Evolutionary conservation across 345 rosid species (phyloP), one percentile per base, ranked within the genome.

Genomic region (Ailanthus altissimus): DNA sequence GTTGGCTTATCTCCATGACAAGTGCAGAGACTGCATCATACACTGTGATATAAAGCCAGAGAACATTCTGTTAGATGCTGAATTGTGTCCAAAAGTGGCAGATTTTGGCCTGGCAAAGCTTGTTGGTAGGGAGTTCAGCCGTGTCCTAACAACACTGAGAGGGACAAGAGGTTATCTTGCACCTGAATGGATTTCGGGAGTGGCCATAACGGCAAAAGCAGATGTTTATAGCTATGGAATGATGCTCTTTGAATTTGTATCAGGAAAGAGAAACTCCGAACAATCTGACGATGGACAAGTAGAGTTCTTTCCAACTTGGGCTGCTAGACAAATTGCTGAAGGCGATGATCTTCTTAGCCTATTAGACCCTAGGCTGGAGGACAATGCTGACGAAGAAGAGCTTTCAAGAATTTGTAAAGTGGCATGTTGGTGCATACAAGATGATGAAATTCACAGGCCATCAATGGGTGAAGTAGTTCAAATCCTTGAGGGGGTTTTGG

Each of bases 101-200:
- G 98, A 94, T 72, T 94, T 94, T 26, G 97, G 97, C 20, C 81
- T 94, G 66, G 93, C 98, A 23, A 92, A 94, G 88, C 91, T 94
- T 2, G 83, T 91, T 5, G 97, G 97, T 40, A 77, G 97, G 40
- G 97, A 92, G 12, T 94, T 94, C 75, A 91, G 97, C 79, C 80
- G 98, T 75, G 97, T 90, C 26, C 83, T 92, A 66, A 94, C 97
- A 2, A 92, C 93, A 51, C 87, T 90, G 85, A 89, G 94, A 82
- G 98, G 98, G 26, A 92, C 97, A 23, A 86, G 94, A 85, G 97
- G 97, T 12, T 94, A 94, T 77, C 97, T 94, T 6, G 98, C 97
- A 5, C 97, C 97, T 0, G 97, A 94, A 78, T 94, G 97, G 98
- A 88, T 94, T 67, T 92, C 98, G 1, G 96, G 97, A 47, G 91